Conservation (phyloP, 2,329 filamentous ascomycete genomes). For the Aspergillus proliferans region DNA sequence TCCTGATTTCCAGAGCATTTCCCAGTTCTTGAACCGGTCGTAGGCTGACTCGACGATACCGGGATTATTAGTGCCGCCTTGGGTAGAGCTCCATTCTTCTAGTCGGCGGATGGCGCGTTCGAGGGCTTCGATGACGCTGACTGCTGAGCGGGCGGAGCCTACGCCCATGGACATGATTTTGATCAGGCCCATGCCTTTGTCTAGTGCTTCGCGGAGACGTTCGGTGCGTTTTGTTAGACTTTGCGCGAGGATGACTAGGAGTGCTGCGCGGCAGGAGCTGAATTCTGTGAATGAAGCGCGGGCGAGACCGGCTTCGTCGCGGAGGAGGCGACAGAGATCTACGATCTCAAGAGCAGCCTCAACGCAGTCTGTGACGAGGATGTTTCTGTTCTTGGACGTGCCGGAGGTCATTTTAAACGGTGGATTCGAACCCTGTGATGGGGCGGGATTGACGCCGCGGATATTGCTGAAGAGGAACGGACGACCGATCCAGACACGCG, state of each 20-base stretch:
- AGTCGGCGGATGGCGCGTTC: slow-evolving; percentile 45
- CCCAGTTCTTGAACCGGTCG: slow-evolving; percentile 48
- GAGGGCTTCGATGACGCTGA: slow-evolving; percentile 49
- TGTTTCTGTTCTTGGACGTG: slow-evolving; percentile 30
- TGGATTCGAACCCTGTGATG: slow-evolving; percentile 10
- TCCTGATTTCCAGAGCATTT: slow-evolving; percentile 44
- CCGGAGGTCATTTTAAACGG: slow-evolving; percentile 24
- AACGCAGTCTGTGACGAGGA: slow-evolving; percentile 48
- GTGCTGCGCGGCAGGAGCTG: slow-evolving; percentile 49
- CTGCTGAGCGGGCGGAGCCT: slow-evolving; percentile 48
- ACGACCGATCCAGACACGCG: slow-evolving; percentile 50
- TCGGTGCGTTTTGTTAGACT: slow-evolving; percentile 36
- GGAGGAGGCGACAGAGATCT: slow-evolving; percentile 46
- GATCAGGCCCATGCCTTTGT: slow-evolving; percentile 47
- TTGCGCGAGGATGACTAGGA: slow-evolving; percentile 43
- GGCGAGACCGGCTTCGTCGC: slow-evolving; percentile 48
- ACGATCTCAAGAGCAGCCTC: slow-evolving; percentile 49
- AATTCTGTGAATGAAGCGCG: slow-evolving; percentile 53
- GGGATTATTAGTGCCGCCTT: slow-evolving; percentile 22
- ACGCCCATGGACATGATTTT: slow-evolving; percentile 50
- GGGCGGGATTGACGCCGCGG: slow-evolving; percentile 21
- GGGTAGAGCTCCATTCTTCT: slow-evolving; percentile 37
- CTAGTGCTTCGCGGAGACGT: slow-evolving; percentile 40
- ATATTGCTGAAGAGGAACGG: slow-evolving; percentile 46
- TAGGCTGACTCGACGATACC: slow-evolving; percentile 44